Percentiles rank a stretch among this genome's conserved stretches.
These are phyloP conservation scores for Phytophthora idaei DNA, from an alignment of 352 stramenopile genomes.

Conservation along the genomic window DNA sequence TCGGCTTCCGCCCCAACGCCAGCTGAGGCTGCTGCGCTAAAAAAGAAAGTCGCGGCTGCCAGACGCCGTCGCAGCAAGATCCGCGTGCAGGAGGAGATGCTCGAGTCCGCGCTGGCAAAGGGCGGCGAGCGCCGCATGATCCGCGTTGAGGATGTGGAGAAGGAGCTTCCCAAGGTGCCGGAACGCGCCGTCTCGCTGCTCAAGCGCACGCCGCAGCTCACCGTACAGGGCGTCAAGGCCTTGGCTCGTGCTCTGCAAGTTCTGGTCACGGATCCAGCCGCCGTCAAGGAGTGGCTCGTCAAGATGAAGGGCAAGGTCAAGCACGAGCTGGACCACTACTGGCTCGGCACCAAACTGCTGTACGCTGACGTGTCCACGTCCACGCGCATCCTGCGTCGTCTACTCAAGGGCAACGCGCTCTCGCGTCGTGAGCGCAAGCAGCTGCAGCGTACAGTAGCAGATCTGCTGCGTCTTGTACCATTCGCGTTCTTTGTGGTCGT, in stretches of 20 bases:
- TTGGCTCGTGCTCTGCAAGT: slow-evolving; percentile 66
- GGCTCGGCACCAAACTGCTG: slow-evolving; percentile 96
- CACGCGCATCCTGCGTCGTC: slow-evolving; percentile 89
- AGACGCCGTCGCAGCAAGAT: slow-evolving; percentile 79
- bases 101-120: slow-evolving; percentile 80
- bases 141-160: slow-evolving; percentile 78
- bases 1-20: slow-evolving; percentile 18
- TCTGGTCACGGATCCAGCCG: slow-evolving; percentile 63
- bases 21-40: slow-evolving; percentile 58
- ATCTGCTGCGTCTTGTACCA: slow-evolving; percentile 97
- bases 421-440: slow-evolving; percentile 97
- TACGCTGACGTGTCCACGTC: slow-evolving; percentile 96
- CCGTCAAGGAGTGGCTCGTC: slow-evolving; percentile 65
- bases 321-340: slow-evolving; percentile 96
- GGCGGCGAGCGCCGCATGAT: slow-evolving; percentile 80
- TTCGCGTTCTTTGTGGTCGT: slow-evolving; percentile 98
- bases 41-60: slow-evolving; percentile 82
- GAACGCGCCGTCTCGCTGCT: slow-evolving; percentile 69
- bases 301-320: slow-evolving; percentile 85
- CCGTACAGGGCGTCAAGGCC: slow-evolving; percentile 55
- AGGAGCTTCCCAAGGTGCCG: slow-evolving; percentile 77
- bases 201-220: slow-evolving; percentile 73
- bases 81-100: slow-evolving; percentile 79
- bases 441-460: slow-evolving; percentile 95
- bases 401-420: slow-evolving; percentile 93